phyloP scores from a whole-genome alignment of 169 alveolate genomes.

The Plasmodium sp. region DNA sequence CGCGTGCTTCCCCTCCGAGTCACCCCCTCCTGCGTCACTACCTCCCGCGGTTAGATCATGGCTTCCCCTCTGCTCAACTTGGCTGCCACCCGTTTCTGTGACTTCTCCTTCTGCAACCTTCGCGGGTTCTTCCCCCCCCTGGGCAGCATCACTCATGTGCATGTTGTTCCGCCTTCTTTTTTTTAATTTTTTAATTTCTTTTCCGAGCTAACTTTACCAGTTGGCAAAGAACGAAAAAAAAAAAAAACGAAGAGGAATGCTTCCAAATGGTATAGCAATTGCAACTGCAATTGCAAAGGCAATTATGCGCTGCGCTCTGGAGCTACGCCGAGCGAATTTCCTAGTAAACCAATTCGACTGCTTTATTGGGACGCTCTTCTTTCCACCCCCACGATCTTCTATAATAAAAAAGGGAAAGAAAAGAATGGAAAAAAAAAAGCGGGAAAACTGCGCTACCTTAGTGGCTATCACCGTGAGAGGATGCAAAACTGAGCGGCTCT shows the following conservation, averaged over 20 bases:
- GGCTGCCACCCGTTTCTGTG: not conserved
- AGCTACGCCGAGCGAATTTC: not conserved
- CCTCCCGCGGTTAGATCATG: not conserved
- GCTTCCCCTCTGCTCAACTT: not conserved
- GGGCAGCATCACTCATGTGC: not conserved
- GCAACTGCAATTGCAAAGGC: not conserved
- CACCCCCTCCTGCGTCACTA: not conserved
- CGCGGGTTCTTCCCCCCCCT: not conserved
- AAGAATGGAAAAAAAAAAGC: not conserved
- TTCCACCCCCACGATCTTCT: not conserved
- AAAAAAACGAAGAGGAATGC: not conserved
- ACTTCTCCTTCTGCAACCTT: not conserved
- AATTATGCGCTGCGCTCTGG: not conserved
- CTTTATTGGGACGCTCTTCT: not conserved
- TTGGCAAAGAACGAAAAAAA: not conserved
- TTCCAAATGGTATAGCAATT: not conserved
- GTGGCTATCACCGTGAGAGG: not conserved
- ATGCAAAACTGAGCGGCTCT: not conserved
- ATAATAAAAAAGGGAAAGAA: not conserved
- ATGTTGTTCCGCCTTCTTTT: not conserved
- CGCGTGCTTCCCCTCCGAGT: not conserved
- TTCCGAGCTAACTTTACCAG: not conserved
- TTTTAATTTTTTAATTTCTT: not conserved
- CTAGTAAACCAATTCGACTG: not conserved
- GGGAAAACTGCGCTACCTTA: not conserved